phyloP scores from a whole-genome alignment of 805 yeast genomes.

The Teunomyces funiuensis region DNA sequence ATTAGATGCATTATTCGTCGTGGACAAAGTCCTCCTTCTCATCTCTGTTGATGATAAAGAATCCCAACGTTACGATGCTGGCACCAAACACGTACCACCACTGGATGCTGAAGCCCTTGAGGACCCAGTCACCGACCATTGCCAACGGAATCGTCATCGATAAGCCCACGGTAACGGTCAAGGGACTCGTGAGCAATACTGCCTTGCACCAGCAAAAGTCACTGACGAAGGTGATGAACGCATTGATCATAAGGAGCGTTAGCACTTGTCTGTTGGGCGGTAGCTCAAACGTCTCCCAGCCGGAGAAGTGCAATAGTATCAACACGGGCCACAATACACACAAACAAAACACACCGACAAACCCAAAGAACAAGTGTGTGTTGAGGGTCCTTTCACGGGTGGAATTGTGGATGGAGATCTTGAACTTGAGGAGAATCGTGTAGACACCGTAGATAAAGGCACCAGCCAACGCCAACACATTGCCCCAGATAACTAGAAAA shows the following conservation, averaged over 20 bases:
- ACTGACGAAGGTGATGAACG: slow-evolving; percentile 75
- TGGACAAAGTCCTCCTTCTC: slow-evolving; percentile 60
- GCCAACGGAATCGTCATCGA: slow-evolving; percentile 94
- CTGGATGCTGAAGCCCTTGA: slow-evolving; percentile 64
- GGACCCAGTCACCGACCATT: slow-evolving; percentile 81
- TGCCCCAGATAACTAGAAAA: slow-evolving; percentile 56
- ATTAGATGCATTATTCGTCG: slow-evolving; percentile 3
- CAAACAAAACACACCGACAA: slow-evolving; percentile 84
- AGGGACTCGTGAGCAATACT: slow-evolving; percentile 87
- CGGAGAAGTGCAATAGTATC: slow-evolving; percentile 58
- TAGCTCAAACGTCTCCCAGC: slow-evolving; percentile 68
- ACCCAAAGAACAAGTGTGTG: slow-evolving; percentile 89
- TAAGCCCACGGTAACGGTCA: slow-evolving; percentile 93
- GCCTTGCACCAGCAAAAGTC: slow-evolving; percentile 97
- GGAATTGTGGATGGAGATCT: slow-evolving; percentile 44
- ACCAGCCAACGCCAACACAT: slow-evolving; percentile 74
- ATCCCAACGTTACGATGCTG: slow-evolving; percentile 72
- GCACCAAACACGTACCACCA: slow-evolving; percentile 78
- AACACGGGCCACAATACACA: slow-evolving; percentile 81
- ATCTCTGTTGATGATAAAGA: slow-evolving; percentile 77
- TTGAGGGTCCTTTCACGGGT: slow-evolving; percentile 73
- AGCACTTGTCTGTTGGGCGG: slow-evolving; percentile 59
- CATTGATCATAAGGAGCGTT: slow-evolving; percentile 59
- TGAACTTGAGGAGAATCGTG: slow-evolving; percentile 76
- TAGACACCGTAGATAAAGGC: slow-evolving; percentile 91